Evolutionary conservation across 2,329 filamentous ascomycete species (phyloP).

Genomic region (Alternaria longipes): DNA sequence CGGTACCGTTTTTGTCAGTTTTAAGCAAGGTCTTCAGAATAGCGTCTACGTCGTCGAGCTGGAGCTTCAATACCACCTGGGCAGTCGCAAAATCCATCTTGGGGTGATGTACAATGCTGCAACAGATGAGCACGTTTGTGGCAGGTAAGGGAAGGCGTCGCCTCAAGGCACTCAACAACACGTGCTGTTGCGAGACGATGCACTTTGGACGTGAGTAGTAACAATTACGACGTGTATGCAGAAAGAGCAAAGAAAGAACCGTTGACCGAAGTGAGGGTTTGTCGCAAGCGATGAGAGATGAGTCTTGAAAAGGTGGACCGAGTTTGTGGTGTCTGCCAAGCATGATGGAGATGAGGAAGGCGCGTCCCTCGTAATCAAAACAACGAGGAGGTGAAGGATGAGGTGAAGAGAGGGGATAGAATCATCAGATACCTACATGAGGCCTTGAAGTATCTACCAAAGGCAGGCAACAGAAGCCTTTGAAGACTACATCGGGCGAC

Average conservation of each 20-base stretch:
- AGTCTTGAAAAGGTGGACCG: neutral
- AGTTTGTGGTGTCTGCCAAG: neutral
- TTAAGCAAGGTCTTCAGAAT: conserved; percentile 10
- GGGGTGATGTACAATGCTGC: neutral
- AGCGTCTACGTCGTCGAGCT: conserved; percentile 22
- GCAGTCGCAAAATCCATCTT: conserved; percentile 1
- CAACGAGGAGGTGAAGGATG: neutral
- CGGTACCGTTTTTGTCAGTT: neutral
- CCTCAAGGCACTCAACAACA: too few relatives aligned
- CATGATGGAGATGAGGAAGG: neutral
- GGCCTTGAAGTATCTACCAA: neutral
- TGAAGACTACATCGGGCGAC: neutral
- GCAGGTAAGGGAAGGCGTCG: too few relatives aligned
- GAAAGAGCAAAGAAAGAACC: neutral
- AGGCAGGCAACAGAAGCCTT: neutral
- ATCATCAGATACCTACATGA: conserved; percentile 4
- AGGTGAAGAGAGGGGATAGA: neutral
- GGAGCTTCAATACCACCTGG: conserved; percentile 17
- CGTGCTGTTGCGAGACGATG: neutral
- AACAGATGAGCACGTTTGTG: too few relatives aligned
- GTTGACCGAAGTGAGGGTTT: neutral
- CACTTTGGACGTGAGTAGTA: neutral
- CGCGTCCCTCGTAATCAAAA: neutral
- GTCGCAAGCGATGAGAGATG: too few relatives aligned
- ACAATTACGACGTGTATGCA: neutral